A percentile compares a stretch with the other conserved stretches of the same genome.
Evolutionary conservation across 352 stramenopile species (phyloP).

Genomic region (Globisporangium perplexum): DNA sequence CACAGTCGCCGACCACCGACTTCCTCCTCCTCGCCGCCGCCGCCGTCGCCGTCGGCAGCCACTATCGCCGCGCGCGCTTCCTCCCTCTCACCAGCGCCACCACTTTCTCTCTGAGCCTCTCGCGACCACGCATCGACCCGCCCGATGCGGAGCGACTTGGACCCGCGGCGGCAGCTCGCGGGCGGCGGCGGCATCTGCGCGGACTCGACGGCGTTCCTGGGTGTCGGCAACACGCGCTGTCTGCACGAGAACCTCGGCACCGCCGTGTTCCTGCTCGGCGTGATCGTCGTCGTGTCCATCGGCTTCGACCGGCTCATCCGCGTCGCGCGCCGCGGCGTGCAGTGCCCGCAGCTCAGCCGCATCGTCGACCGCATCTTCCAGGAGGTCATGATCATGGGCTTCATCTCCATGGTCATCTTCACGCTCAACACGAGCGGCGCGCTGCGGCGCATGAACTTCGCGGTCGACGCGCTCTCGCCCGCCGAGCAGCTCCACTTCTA

Average conservation of each 20-base stretch:
- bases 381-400: slow-evolving; percentile 86
- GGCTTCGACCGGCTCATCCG: slow-evolving; percentile 53
- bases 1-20: no score
- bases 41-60: no score
- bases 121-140: no score
- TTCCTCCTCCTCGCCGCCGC: no score
- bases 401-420: slow-evolving; percentile 88
- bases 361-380: slow-evolving; percentile 87
- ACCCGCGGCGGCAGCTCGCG: not conserved
- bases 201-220: slow-evolving; percentile 59
- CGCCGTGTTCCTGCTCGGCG: slow-evolving; percentile 62
- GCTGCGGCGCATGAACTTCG: slow-evolving; percentile 41
- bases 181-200: slow-evolving; percentile 26
- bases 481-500: slow-evolving; percentile 80
- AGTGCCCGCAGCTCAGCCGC: slow-evolving; percentile 72
- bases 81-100: no score
- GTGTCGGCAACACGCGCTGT: slow-evolving; percentile 76
- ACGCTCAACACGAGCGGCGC: slow-evolving; percentile 78
- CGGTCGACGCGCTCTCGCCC: slow-evolving; percentile 35
- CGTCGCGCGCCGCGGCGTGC: slow-evolving; percentile 40
- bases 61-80: no score
- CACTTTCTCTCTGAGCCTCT: no score
- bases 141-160: not conserved
- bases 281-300: slow-evolving; percentile 76
- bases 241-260: slow-evolving; percentile 68